phyloP scores from a whole-genome alignment of 805 yeast genomes.

The Cyberlindnera nakhonratchasimensis region DNA sequence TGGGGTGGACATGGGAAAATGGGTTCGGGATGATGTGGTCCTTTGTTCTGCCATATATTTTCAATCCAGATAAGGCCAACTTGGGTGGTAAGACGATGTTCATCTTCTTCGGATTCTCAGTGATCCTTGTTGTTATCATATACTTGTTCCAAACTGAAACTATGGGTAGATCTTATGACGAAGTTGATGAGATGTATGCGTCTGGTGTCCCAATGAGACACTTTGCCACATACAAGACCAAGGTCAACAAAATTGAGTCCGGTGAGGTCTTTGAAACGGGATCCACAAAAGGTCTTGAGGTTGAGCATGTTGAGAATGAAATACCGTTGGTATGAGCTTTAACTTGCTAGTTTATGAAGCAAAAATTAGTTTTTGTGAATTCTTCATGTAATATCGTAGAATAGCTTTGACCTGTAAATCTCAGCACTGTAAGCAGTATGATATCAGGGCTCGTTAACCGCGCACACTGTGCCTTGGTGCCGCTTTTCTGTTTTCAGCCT shows the following conservation, averaged over 20 bases:
- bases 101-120: slow-evolving; percentile 37
- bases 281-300: neutral
- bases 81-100: slow-evolving; percentile 43
- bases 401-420: too few species aligned
- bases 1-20: slow-evolving; percentile 30
- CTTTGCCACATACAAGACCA: slow-evolving; percentile 18
- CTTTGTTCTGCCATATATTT: slow-evolving; percentile 42
- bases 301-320: slow-evolving; percentile 6
- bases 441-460: too few species aligned
- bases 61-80: slow-evolving; percentile 40
- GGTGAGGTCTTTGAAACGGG: slow-evolving; percentile 7
- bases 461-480: too few species aligned
- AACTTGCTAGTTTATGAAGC: too few species aligned
- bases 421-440: too few species aligned
- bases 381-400: too few species aligned
- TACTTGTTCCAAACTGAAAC: slow-evolving; percentile 56
- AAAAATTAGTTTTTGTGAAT: too few species aligned
- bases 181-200: slow-evolving; percentile 49
- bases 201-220: slow-evolving; percentile 29
- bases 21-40: slow-evolving; percentile 32
- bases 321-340: neutral
- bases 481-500: too few species aligned
- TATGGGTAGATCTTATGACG: slow-evolving; percentile 49
- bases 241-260: slow-evolving; percentile 6
- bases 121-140: slow-evolving; percentile 34